Base-by-base conservation (phyloP, 176 grass and related monocot species). In the Guadua angustifolia region DNA sequence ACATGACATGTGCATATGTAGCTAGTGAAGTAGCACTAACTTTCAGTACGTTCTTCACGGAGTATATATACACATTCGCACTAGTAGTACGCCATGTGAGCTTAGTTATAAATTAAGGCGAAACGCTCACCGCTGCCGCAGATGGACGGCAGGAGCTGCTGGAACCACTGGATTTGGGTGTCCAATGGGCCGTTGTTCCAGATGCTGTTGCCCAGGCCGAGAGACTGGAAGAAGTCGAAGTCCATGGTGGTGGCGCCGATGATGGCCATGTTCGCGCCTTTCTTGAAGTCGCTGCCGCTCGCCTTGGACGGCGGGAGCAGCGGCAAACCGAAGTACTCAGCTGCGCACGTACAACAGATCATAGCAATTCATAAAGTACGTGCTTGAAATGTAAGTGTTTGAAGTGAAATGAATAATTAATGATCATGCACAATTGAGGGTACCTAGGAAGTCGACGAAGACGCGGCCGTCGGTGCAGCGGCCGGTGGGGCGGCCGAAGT, bases 201-300 rank as follows among this genome's bases (percentile, higher is more conserved):
- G 22, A 98, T 89, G 26, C 76, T 86, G 67, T 84, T 77, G 7
- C 83, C 79, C 43, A 98, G 2, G 16, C 95, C 95, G 15, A 67
- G 90, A 8, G 84, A 82, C 59, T 85, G 16, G 79, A 93, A 98
- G 87, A 98, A 98, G 18, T 82, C 75, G 29, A 78, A 40, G 52
- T 93, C 84, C 50, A 95, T 88, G 19, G 89, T 51, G 63, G 95
- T 91, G 82, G 89, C 95, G 21, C 90, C 95, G 26, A 87, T 98
- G 78, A 94, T 93, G 66, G 95, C 95, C 92, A 98, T 93, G 78
- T 95, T 98, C 17, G 88, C 92, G 21, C 95, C 95, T 58, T 79
- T 81, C 84, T 67, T 77, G 82, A 93, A 93, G 74, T 87, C 86
- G 43, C 19, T 52, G 72, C 80, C 87, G 73, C 59, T 81, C 11